A percentile compares a stretch with the other conserved stretches of the same genome.
Evolutionary conservation across 192 early-diverging fungal species (phyloP).

Genomic region (Gonapodya prolifera): DNA sequence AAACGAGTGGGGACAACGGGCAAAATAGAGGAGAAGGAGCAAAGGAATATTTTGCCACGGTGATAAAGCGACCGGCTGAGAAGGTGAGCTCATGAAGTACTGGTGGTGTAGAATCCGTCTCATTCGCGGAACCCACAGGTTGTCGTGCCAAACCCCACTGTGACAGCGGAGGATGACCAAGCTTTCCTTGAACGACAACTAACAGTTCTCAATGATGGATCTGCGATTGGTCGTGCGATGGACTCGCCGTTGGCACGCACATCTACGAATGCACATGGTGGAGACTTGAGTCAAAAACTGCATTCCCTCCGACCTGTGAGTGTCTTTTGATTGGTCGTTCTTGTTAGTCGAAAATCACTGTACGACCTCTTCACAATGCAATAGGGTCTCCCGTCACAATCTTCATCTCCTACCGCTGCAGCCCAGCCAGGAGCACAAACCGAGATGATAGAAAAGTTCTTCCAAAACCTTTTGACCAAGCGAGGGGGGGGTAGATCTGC

Average conservation of each 20-base stretch:
- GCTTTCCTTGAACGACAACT: slow-evolving; percentile 68
- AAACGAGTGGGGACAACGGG: neutral
- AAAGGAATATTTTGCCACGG: neutral
- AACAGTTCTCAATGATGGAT: slow-evolving; percentile 39
- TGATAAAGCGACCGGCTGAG: neutral
- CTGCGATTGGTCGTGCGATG: slow-evolving; percentile 25
- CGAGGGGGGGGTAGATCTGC: slow-evolving; percentile 22
- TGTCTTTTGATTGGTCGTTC: neutral
- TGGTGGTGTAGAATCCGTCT: no score
- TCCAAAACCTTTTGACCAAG: slow-evolving; percentile 67
- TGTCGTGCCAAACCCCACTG: slow-evolving; percentile 41
- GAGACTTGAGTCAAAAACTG: neutral
- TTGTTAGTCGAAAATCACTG: neutral
- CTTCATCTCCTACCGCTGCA: neutral
- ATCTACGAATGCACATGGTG: neutral
- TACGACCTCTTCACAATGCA: neutral
- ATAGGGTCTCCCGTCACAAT: no score
- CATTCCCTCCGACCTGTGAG: neutral
- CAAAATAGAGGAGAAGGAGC: neutral
- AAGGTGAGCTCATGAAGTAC: neutral
- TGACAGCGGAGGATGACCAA: slow-evolving; percentile 78
- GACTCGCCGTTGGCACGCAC: neutral
- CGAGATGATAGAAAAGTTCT: slow-evolving; percentile 79
- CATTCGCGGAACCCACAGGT: no score
- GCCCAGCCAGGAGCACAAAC: slow-evolving; percentile 36